Base-by-base conservation (phyloP, 768 basidiomycete genomes). In the Lyophyllum atratum region DNA sequence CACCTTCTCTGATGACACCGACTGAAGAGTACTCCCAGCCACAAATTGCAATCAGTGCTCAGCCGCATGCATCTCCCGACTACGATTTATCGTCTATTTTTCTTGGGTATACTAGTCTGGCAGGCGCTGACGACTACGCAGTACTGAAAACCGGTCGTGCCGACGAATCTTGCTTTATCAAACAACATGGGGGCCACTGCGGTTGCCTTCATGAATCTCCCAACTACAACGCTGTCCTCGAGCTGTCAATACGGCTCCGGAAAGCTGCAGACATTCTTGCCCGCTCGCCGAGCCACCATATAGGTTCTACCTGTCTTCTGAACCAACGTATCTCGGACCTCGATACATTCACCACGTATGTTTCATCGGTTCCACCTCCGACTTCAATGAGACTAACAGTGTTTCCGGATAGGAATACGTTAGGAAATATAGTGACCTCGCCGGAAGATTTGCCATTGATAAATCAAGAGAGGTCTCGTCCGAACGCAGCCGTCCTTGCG, bases 181-280 rank as follows among this genome's bases (percentile, higher is more conserved):
- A 71, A 56, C 64, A 68, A 17, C 58, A 60, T 28, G 60, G 56
- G 14, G 73, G 72, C 15, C 80, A 84, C 50, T 88, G 86, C 59
- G 82, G 79, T 4, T 89, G 86, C 64, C 72, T 87, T 25, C 74
- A 78, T 52, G 86, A 87, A 57, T 63, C 76, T 9, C 63, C 74
- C 19, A 80, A 72, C 62, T 87, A 89, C 64, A 81, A 73, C 53
- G 79, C 78, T n/a, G 73, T 86, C 21, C 76, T 88, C 11, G 86
- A 89, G 62, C 72, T 89, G n/a, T 87, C 85, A 2, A 71, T 87
- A 28, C 76, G 84, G 49, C 76, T 89, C 21, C 78, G 85, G 22
- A 84, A 79, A 62, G 85, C 84, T 11, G 79, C 82, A 11, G 77
- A 84, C 51, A 71, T 81, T 37, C 78, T 89, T 39, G 72, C 77